Evolutionary conservation across 2,329 filamentous ascomycete species (phyloP).

Genomic region (Whalleya microplaca): DNA sequence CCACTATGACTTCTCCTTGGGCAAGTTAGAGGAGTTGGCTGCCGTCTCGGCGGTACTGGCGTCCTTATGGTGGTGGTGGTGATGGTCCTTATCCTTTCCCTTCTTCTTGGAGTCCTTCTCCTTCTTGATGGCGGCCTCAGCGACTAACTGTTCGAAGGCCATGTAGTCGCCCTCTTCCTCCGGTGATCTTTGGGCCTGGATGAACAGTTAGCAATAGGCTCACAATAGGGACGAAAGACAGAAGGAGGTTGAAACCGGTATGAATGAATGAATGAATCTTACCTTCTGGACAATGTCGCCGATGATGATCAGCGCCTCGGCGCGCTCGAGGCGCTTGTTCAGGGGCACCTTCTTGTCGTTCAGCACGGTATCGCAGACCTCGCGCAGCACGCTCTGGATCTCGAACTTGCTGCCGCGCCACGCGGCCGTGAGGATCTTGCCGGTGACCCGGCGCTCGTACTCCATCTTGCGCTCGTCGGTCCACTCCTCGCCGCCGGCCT

Average conservation of each 20-base stretch:
- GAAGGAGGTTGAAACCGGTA: neutral
- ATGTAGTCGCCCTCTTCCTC: slow-evolving; percentile 99
- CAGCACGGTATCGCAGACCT: slow-evolving; percentile 89
- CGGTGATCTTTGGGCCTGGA: slow-evolving; percentile 80
- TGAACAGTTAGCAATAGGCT: slow-evolving; percentile 14
- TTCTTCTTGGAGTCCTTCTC: slow-evolving; percentile 78
- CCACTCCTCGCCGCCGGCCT: slow-evolving; percentile 95
- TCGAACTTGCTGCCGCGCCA: slow-evolving; percentile 98
- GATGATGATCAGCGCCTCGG: slow-evolving; percentile 84
- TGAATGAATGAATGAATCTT: slow-evolving; percentile 38
- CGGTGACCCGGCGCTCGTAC: slow-evolving; percentile 93
- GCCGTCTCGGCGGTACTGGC: slow-evolving; percentile 20
- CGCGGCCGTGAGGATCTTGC: slow-evolving; percentile 95
- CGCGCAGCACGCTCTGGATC: slow-evolving; percentile 92
- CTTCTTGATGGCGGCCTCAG: slow-evolving; percentile 94
- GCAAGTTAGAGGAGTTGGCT: slow-evolving; percentile 19
- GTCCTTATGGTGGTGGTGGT: slow-evolving; percentile 40
- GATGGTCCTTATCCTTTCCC: slow-evolving; percentile 57
- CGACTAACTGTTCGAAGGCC: slow-evolving; percentile 97
- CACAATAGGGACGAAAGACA: neutral
- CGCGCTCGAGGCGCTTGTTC: slow-evolving; percentile 86
- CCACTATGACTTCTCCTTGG: slow-evolving; percentile 26
- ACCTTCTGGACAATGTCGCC: slow-evolving; percentile 91
- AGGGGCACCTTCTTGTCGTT: slow-evolving; percentile 78
- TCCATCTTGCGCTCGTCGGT: slow-evolving; percentile 96